phyloP scores from a whole-genome alignment of 2,329 filamentous ascomycete species.

The Emydomyces testavorans region DNA sequence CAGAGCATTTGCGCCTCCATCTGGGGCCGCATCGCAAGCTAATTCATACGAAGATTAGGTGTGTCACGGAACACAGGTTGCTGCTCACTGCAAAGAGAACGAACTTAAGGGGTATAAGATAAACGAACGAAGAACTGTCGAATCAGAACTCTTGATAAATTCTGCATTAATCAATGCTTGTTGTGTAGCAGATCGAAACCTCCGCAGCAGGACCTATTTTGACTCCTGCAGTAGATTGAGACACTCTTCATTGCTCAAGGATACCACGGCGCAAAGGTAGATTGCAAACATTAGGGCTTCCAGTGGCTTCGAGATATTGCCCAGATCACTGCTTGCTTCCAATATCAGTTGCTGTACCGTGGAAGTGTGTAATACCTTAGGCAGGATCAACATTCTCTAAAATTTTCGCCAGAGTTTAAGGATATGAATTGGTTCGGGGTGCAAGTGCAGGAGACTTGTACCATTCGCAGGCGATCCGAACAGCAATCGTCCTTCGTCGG shows the following conservation, averaged over 20 bases:
- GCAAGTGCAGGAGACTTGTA: constrained; percentile 15
- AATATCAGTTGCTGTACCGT: constrained; percentile 55
- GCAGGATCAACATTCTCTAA: constrained; percentile 64
- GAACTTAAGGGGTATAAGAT: constrained; percentile 44
- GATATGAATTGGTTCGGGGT: constrained; percentile 30
- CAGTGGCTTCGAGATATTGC: constrained; percentile 38
- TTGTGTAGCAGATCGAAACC: constrained; percentile 38
- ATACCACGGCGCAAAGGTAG: constrained; percentile 50
- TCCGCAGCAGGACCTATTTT: constrained; percentile 30
- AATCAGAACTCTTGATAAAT: constrained; percentile 34
- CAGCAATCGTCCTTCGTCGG: background rate
- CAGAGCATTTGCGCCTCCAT: constrained; percentile 8
- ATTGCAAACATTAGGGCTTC: constrained; percentile 48
- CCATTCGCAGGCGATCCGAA: constrained; percentile 2
- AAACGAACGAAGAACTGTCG: constrained; percentile 41
- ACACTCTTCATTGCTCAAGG: constrained; percentile 47
- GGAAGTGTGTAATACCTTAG: constrained; percentile 60
- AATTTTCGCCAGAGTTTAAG: constrained; percentile 63
- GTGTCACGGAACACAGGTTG: constrained; percentile 20
- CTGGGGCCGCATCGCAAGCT: constrained; percentile 32
- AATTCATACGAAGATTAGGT: background rate
- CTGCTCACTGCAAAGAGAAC: constrained; percentile 19
- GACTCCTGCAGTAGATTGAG: constrained; percentile 28
- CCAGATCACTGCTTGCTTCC: constrained; percentile 41
- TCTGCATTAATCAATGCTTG: constrained; percentile 37